phyloP scores from a whole-genome alignment of 495 filamentous ascomycete species.

The Pseudotulostoma volvatum region DNA sequence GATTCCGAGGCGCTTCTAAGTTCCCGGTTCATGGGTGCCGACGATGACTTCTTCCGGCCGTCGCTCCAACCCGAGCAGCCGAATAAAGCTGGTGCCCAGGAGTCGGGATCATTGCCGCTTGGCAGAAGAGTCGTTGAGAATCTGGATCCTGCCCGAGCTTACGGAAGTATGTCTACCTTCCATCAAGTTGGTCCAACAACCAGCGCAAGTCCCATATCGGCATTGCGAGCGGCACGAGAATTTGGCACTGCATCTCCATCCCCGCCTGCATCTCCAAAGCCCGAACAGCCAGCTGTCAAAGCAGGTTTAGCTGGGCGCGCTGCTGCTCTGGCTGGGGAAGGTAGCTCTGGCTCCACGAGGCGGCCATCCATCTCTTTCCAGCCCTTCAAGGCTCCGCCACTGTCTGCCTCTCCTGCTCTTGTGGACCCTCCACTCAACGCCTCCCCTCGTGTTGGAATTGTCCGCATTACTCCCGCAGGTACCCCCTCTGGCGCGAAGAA shows the following conservation, averaged over 20 bases:
- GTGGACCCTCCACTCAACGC: conserved; percentile 32
- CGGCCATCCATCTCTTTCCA: conserved; percentile 86
- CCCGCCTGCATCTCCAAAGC: conserved; percentile 36
- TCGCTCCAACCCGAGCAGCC: conserved; percentile 38
- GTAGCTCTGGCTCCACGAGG: conserved; percentile 36
- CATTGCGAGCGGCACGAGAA: conserved; percentile 52
- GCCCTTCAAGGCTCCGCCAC: conserved; percentile 85
- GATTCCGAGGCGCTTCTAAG: conserved; percentile 81
- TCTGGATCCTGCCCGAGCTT: conserved; percentile 60
- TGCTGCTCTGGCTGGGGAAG: conserved; percentile 39
- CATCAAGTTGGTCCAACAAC: conserved; percentile 60
- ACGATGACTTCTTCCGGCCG: conserved; percentile 73
- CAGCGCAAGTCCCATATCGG: conserved; percentile 75
- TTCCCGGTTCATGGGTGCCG: conserved; percentile 87
- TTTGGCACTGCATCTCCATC: conserved; percentile 31
- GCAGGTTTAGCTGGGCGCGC: conserved; percentile 42
- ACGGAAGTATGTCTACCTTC: conserved; percentile 86
- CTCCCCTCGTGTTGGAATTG: conserved; percentile 47
- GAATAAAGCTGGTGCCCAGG: conserved; percentile 27
- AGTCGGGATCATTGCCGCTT: conserved; percentile 61
- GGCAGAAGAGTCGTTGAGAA: conserved; percentile 26
- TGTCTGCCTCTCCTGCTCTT: conserved; percentile 73
- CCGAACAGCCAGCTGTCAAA: conserved; percentile 43
- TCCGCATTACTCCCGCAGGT: conserved; percentile 33
- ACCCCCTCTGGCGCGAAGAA: conserved; percentile 47